phyloP scores from a whole-genome alignment of 2,329 filamentous ascomycete species.

The Microthyrium microscopicum region DNA sequence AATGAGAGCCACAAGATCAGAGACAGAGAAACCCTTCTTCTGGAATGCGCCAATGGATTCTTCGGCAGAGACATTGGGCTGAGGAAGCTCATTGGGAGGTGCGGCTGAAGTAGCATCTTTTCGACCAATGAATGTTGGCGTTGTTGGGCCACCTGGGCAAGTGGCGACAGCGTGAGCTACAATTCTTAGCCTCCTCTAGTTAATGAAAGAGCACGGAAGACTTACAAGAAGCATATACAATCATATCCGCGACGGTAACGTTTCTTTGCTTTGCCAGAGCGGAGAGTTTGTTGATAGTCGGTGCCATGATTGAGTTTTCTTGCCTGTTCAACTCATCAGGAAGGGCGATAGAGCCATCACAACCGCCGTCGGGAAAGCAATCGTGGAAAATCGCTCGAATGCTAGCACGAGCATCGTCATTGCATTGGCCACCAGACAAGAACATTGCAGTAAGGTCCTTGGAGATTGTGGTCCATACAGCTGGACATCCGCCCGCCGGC shows the following conservation, averaged over 20 bases:
- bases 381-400: conserved; percentile 22
- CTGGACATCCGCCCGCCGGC: conserved; percentile 12
- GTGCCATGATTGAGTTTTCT: conserved; percentile 30
- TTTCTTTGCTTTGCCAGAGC: conserved; percentile 24
- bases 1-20: conserved; percentile 36
- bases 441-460: conserved; percentile 15
- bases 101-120: conserved; percentile 6
- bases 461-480: conserved; percentile 16
- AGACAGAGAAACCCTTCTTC: conserved; percentile 33
- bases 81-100: conserved; percentile 13
- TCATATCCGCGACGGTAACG: conserved; percentile 37
- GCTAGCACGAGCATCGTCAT: conserved; percentile 16
- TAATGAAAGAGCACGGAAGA: conserved; percentile 5
- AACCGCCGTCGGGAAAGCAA: conserved; percentile 17
- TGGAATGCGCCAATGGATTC: conserved; percentile 30
- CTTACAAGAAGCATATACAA: conserved; percentile 29
- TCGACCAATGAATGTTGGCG: conserved; percentile 27
- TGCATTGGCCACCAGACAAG: conserved; percentile 16
- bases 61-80: conserved; percentile 23
- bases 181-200: conserved; percentile 4
- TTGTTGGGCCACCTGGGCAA: conserved; percentile 35
- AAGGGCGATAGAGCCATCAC: conserved; percentile 26
- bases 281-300: conserved; percentile 22
- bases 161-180: conserved; percentile 30
- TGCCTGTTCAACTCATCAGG: conserved; percentile 19